Percentiles rank a stretch among this genome's conserved stretches.
These are phyloP conservation scores for Salvia rosmarinus DNA, from an alignment of 257 asterid genomes.

Conservation along the genomic window DNA sequence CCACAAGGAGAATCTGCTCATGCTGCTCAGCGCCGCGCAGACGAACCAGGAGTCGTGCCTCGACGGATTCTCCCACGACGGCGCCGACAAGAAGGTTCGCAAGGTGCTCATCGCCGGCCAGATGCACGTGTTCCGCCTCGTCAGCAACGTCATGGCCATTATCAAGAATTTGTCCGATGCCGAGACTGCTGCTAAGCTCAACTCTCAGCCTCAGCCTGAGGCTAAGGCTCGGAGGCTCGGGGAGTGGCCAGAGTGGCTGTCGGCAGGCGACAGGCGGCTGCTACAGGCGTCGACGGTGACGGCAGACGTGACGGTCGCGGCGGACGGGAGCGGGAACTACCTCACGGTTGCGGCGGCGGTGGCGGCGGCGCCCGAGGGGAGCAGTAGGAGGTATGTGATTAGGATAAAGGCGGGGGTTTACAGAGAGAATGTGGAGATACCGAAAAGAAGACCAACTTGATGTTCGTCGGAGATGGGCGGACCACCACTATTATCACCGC, in stretches of 20 bases:
- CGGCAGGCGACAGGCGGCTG: slow-evolving; percentile 56
- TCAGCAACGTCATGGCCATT: slow-evolving; percentile 65
- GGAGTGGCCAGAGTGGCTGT: slow-evolving; percentile 69
- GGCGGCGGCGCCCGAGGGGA: slow-evolving; percentile 55
- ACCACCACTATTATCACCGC: slow-evolving; percentile 56
- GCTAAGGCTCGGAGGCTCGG: slow-evolving; percentile 42
- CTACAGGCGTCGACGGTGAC: slow-evolving; percentile 60
- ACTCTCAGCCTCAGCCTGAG: too few relatives aligned
- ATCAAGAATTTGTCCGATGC: slow-evolving; percentile 48
- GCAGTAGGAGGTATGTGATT: slow-evolving; percentile 56
- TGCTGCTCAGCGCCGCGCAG: slow-evolving; percentile 61
- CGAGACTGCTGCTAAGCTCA: slow-evolving; percentile 27
- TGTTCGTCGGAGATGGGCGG: slow-evolving; percentile 66
- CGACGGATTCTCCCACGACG: slow-evolving; percentile 67
- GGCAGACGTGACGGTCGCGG: slow-evolving; percentile 63
- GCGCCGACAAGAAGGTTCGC: slow-evolving; percentile 55
- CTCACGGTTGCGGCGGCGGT: too few relatives aligned
- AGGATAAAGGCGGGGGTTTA: slow-evolving; percentile 59
- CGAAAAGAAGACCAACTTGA: slow-evolving; percentile 50
- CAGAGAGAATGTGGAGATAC: slow-evolving; percentile 55
- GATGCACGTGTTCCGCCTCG: slow-evolving; percentile 55
- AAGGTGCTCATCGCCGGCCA: slow-evolving; percentile 43
- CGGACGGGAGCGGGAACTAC: slow-evolving; percentile 62
- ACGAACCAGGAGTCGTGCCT: slow-evolving; percentile 70
- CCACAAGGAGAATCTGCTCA: slow-evolving; percentile 47